phyloP scores from a whole-genome alignment of 192 early-diverging fungal genomes.

The Backusella parvicylindrica region DNA sequence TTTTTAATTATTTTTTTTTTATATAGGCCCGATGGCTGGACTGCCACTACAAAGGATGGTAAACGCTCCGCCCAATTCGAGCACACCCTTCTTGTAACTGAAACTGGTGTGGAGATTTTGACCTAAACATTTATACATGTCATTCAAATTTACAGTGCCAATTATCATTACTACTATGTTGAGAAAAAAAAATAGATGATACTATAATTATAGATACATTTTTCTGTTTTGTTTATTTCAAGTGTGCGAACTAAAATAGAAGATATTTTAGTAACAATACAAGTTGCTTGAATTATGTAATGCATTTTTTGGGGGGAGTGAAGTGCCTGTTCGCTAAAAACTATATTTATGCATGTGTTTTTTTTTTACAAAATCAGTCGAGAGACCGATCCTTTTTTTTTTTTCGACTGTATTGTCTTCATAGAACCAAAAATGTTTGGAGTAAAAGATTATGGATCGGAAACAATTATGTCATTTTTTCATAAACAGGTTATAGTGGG shows the following conservation, averaged over 20 bases:
- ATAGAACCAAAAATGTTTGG: background rate
- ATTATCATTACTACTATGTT: background rate
- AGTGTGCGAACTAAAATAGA: background rate
- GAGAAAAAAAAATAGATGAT: background rate
- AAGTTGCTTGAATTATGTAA: background rate
- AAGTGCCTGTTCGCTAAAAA: background rate
- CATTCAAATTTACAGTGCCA: background rate
- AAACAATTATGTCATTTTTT: background rate
- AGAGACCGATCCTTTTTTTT: background rate
- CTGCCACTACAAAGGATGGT: constrained; percentile 85
- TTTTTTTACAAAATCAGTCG: background rate
- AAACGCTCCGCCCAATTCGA: constrained; percentile 98
- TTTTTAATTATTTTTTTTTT: constrained; percentile 11
- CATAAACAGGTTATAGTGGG: background rate
- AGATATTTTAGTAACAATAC: background rate
- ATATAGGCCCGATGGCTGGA: constrained; percentile 77
- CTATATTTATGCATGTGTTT: no score
- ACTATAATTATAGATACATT: background rate
- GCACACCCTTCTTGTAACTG: constrained; percentile 90
- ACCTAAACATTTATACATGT: constrained; percentile 23
- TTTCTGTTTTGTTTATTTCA: background rate
- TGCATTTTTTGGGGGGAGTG: background rate
- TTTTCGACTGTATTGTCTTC: background rate
- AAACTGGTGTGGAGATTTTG: constrained; percentile 87
- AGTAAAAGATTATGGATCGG: background rate